phyloP scores from a whole-genome alignment of 352 stramenopile genomes.

The Phytophthora pinifolia region DNA sequence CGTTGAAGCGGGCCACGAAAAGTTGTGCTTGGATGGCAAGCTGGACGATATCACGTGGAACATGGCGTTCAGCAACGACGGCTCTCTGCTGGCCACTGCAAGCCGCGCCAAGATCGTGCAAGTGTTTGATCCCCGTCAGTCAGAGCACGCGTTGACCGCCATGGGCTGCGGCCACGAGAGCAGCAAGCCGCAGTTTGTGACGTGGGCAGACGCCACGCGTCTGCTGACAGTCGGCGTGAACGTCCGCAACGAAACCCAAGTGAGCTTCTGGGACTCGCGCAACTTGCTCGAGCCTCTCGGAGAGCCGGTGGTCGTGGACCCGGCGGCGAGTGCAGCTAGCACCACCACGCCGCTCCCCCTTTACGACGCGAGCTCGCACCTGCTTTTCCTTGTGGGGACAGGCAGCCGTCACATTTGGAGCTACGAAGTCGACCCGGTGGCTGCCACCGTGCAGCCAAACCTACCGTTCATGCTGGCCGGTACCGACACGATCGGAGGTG shows the following conservation, averaged over 20 bases:
- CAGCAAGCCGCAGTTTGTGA: slow-evolving; percentile 68
- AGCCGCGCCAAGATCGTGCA: slow-evolving; percentile 72
- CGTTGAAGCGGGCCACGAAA: slow-evolving; percentile 51
- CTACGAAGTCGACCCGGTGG: slow-evolving; percentile 57
- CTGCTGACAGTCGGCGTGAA: slow-evolving; percentile 64
- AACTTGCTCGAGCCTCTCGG: slow-evolving; percentile 69
- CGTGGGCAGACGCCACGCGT: slow-evolving; percentile 44
- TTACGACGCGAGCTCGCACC: slow-evolving; percentile 63
- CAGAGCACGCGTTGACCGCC: slow-evolving; percentile 45
- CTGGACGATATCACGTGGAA: slow-evolving; percentile 80
- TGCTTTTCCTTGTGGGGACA: slow-evolving; percentile 69
- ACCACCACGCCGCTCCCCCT: slow-evolving; percentile 57
- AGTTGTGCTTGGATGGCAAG: slow-evolving; percentile 43
- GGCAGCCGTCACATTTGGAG: slow-evolving; percentile 75
- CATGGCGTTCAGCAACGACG: slow-evolving; percentile 67
- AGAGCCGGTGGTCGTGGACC: slow-evolving; percentile 30
- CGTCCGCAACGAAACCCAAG: slow-evolving; percentile 61
- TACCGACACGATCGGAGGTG: slow-evolving; percentile 51
- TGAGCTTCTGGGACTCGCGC: slow-evolving; percentile 73
- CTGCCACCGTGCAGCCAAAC: slow-evolving; percentile 52
- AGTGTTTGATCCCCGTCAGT: slow-evolving; percentile 67
- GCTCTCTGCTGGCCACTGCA: slow-evolving; percentile 59
- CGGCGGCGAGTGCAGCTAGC: slow-evolving; percentile 35
- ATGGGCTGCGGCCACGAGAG: slow-evolving; percentile 77
- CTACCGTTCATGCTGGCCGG: slow-evolving; percentile 61